Base-by-base conservation (phyloP, 768 basidiomycete species). In the Collybia sordida region DNA sequence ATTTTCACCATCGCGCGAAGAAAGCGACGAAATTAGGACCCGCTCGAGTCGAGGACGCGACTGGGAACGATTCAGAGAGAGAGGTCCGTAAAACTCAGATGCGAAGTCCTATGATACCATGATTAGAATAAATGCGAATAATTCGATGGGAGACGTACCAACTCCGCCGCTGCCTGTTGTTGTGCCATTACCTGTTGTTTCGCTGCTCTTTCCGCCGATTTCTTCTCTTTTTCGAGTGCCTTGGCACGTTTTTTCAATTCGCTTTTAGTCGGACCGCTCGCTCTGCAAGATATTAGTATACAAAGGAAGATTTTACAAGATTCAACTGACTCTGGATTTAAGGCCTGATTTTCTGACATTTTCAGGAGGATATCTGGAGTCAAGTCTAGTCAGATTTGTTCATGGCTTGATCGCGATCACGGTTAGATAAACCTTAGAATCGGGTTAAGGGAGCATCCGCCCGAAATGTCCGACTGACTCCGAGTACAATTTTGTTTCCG, bases 171-270 rank as follows among this genome's bases (percentile, higher is more conserved):
- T 25, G 81, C 81, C 54, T 82, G 75, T 58, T 85, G 81, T 45
- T 80, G 79, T 28, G 82, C 88, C 35, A 85, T 77, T 56, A 90
- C 91, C 40, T 84, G 77, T 56, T 90, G 83, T 59, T 84, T 88
- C 7, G 88, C 90, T 5, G 84, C 88, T 59, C 86, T 88, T 66
- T 94, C 93, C 37, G 89, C 90, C 6, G 86, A 87, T 65, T 92
- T 94, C 70, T 84, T 83, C 41, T 87, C 90, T 58, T 98, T 98
- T 71, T 94, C 91, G 11, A 85, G 87, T 41, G 88, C 88, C 68
- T 97, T 98, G 25, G 88, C 88, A 25, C 85, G 83, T 71, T 93
- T 94, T 77, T 98, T 98, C 51, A 93, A 66, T 59, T 95, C 93
- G 60, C 76, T 90, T 73, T 97, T 98, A 48, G 86, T 83, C 6